Conservation (phyloP, 2,329 filamentous ascomycete species). For the Aspergillus floridensis region DNA sequence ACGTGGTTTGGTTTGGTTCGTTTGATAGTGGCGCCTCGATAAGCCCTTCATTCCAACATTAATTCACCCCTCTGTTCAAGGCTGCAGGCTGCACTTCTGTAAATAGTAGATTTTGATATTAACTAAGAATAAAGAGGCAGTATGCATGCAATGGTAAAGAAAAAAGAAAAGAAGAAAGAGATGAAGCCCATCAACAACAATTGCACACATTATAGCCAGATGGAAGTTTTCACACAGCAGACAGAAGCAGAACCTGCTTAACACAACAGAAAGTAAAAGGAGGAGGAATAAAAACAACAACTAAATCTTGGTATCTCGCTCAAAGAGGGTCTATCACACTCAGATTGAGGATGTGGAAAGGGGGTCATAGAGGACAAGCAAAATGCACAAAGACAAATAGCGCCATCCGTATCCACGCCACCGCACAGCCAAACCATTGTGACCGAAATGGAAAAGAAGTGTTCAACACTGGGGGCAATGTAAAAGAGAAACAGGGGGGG, state of each 20-base stretch:
- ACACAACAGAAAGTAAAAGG: constrained; percentile 21
- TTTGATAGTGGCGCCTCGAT: constrained; percentile 9
- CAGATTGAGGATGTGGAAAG: constrained; percentile 28
- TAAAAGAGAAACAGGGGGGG: constrained; percentile 19
- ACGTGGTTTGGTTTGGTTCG: constrained; percentile 9
- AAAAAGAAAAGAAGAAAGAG: constrained; percentile 5
- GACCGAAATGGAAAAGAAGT: constrained; percentile 19
- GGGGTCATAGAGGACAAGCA: constrained; percentile 27
- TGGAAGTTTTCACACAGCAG: constrained; percentile 5
- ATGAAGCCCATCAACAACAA: constrained; percentile 10
- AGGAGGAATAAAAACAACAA: constrained; percentile 6
- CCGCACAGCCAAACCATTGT: constrained; percentile 33
- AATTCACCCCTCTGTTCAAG: too few relatives aligned
- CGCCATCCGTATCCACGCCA: constrained; percentile 38
- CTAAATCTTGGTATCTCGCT: constrained; percentile 44
- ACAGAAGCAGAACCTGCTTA: constrained; percentile 12
- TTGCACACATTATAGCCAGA: background rate
- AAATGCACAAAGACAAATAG: constrained; percentile 35
- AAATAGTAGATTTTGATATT: constrained; percentile 8
- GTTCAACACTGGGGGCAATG: constrained; percentile 14
- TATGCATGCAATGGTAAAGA: background rate
- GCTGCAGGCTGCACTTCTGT: background rate
- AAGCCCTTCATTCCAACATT: constrained; percentile 5
- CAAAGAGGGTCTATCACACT: constrained; percentile 39
- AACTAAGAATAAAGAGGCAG: background rate